These are phyloP conservation scores for Laetiporus sulphureus DNA, from an alignment of 1,284 basidiomycete genomes.

Conservation along the genomic window DNA sequence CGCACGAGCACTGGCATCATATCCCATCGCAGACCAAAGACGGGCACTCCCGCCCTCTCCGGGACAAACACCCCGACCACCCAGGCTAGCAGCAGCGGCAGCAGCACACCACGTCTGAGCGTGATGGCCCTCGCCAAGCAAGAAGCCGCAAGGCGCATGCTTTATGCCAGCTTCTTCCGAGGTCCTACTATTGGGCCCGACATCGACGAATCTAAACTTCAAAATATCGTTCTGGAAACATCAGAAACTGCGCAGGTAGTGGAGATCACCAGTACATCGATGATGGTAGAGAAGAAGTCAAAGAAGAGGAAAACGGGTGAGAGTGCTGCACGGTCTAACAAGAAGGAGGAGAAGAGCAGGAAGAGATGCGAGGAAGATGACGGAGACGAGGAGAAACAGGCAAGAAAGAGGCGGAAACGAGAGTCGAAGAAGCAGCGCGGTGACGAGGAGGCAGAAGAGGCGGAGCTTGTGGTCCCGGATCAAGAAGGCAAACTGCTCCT, in stretches of 20 bases:
- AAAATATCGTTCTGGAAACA: constrained; percentile 14
- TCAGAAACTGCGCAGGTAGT: too few species aligned
- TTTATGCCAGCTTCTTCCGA: constrained; percentile 80
- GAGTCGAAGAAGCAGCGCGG: constrained; percentile 10
- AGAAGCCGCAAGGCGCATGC: constrained; percentile 64
- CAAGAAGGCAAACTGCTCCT: constrained; percentile 9
- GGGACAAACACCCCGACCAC: constrained; percentile 38
- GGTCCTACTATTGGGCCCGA: constrained; percentile 59
- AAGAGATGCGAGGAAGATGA: constrained; percentile 12
- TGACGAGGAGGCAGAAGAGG: constrained; percentile 5
- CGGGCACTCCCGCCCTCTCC: constrained; percentile 42
- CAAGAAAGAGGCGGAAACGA: constrained; percentile 13
- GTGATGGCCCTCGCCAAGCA: constrained; percentile 66
- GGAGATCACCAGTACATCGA: too few species aligned
- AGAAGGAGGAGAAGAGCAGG: constrained; percentile 9
- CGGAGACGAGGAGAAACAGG: constrained; percentile 11
- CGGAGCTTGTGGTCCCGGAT: neutral
- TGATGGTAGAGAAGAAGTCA: constrained; percentile 9
- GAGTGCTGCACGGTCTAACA: neutral
- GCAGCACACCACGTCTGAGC: constrained; percentile 34
- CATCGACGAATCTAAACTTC: too few species aligned
- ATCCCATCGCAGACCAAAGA: constrained; percentile 58
- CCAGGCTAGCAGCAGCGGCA: constrained; percentile 21
- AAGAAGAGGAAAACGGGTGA: constrained; percentile 6
- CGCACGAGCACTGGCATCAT: constrained; percentile 74